Conservation (phyloP, 148 eudicot species). For the Polygonum aviculare region DNA sequence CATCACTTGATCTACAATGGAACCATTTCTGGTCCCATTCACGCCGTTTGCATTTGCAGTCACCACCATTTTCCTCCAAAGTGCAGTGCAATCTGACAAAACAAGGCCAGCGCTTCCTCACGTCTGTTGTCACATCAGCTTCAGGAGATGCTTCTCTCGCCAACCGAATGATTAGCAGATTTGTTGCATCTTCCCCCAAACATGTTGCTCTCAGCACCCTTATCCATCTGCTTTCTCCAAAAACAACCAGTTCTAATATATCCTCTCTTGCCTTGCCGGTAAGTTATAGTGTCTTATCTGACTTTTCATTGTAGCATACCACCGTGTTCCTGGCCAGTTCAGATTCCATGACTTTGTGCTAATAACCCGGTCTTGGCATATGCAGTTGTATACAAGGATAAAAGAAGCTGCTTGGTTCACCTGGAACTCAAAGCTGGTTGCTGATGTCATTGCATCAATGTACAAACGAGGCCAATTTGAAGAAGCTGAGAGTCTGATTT, state of each 20-base stretch:
- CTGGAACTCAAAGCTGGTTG: conserved; percentile 76
- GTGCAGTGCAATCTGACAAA: conserved; percentile 33
- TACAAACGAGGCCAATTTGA: conserved; percentile 33
- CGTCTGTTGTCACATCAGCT: conserved; percentile 32
- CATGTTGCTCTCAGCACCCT: conserved; percentile 54
- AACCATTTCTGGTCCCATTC: neutral
- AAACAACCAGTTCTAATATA: conserved; percentile 32
- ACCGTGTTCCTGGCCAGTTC: neutral
- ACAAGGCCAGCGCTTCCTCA: conserved; percentile 55
- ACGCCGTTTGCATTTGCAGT: neutral
- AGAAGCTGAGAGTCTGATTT: conserved; percentile 41
- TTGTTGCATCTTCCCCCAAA: conserved; percentile 54
- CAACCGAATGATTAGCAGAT: conserved; percentile 45
- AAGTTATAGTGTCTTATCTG: conserved; percentile 18
- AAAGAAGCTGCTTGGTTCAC: conserved; percentile 59
- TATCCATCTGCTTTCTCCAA: conserved; percentile 56
- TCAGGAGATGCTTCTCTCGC: conserved; percentile 25
- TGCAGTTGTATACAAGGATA: conserved; percentile 59
- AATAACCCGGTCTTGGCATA: neutral
- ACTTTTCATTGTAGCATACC: neutral
- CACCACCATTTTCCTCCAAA: neutral
- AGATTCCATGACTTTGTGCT: too few species aligned
- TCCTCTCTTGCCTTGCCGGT: conserved; percentile 59
- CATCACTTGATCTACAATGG: neutral
- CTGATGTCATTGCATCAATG: conserved; percentile 48